Conservation (phyloP, 148 eudicot genomes). For the Heliamphora exappendiculata region DNA sequence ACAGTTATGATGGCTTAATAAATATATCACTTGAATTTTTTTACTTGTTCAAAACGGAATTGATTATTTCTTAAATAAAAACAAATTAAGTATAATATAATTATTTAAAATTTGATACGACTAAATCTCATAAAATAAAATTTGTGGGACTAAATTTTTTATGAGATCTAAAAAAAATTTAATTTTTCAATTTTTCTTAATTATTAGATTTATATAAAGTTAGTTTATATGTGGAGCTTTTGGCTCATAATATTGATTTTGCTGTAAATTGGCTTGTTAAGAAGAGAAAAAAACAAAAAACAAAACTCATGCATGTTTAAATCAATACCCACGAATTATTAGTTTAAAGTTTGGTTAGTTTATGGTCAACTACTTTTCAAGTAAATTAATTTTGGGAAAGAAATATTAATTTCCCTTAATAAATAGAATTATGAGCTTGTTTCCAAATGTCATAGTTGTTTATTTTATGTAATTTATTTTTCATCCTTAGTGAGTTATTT, state of each 20-base stretch:
- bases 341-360: neutral
- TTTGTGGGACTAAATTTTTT: neutral
- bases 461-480: neutral
- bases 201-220: too few species aligned
- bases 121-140: too few species aligned
- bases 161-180: too few species aligned
- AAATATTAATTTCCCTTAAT: neutral
- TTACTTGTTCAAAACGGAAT: too few species aligned
- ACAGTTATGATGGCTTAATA: too few species aligned
- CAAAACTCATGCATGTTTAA: conserved; percentile 3
- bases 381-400: neutral
- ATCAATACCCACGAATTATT: neutral
- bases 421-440: neutral
- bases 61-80: too few species aligned
- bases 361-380: neutral
- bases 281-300: too few species aligned
- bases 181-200: too few species aligned
- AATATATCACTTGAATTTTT: too few species aligned
- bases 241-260: neutral
- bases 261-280: neutral
- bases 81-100: too few species aligned
- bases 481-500: too few species aligned
- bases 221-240: neutral
- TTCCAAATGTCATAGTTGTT: neutral
- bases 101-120: too few species aligned